Base-by-base conservation (phyloP, 73 alveolate species). In the Durusdinium trenchii region DNA sequence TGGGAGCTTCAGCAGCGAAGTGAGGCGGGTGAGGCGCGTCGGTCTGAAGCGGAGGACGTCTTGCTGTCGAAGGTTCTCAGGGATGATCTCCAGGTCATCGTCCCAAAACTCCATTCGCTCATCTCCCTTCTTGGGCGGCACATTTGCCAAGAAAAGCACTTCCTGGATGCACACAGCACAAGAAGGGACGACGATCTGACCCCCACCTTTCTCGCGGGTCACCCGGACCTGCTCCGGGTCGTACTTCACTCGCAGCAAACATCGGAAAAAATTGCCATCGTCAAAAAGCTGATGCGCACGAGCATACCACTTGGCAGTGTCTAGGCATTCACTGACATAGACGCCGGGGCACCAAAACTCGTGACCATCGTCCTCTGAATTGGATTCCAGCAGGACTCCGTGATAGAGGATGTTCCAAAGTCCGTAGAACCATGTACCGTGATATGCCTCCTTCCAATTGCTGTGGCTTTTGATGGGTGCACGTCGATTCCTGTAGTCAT, bases 341-440 rank as follows among this genome's bases (percentile, higher is more conserved):
- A 79, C 90, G 9, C 90, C 90, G 4, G 90, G 90, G 47, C 30
- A 61, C 90, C 90, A 79, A 48, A 79, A 79, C 48, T 79, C 90
- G 32, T 79, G 90, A 45, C 90, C 90, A 60, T 60, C 3, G 30
- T 60, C 1, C 73, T 60, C n/a, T n/a, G n/a, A n/a, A n/a, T 60
- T 60, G n/a, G 94, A 84, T 50, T 84, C 94, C 94, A 84, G 78
- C 36, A 84, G 52, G 6, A 84, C 42, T 42, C 94, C 94, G 36
- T 84, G 94, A 45, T 54, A 54, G 3, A 84, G 94, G 43, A 84
- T 36, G 36, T 9, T 52, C 43, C 78, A 28, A 10, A 84, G 78
- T 14, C 69, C 57, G 38, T 84, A 84, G 94, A n/a, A 84, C 94
- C 94, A 84, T 30, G 94, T 84, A 3, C 94, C 94, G 45, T 84